A percentile compares a stretch with the other conserved stretches of the same genome.
These are phyloP conservation scores for Cinchona pubescens DNA, from an alignment of 257 asterid genomes.

Conservation along the genomic window DNA sequence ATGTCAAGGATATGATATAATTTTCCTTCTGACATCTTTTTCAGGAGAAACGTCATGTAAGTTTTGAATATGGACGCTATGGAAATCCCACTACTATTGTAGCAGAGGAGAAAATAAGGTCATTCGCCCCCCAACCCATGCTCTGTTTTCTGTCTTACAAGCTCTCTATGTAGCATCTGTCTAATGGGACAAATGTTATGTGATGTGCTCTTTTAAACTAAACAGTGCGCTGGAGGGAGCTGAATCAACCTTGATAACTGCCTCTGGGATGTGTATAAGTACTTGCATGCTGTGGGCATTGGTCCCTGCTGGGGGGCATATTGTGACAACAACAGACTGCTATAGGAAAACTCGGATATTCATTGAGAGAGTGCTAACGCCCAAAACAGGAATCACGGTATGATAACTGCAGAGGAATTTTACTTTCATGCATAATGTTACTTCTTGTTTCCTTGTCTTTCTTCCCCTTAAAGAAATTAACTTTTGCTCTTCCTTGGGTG, in stretches of 20 bases:
- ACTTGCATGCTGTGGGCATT: conserved; percentile 79
- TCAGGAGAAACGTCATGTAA: conserved; percentile 74
- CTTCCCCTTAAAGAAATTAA: not conserved
- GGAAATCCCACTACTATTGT: conserved; percentile 85
- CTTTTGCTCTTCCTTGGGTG: too few relatives aligned
- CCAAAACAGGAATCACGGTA: conserved; percentile 91
- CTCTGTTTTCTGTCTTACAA: not conserved
- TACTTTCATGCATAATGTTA: not conserved
- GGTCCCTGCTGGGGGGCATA: conserved; percentile 91
- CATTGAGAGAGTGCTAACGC: conserved; percentile 67
- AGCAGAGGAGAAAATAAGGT: conserved; percentile 89
- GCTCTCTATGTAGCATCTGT: not conserved
- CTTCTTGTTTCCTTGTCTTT: not conserved
- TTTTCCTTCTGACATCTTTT: not conserved
- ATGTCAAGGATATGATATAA: not conserved
- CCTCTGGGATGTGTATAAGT: conserved; percentile 95
- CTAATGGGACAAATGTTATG: not conserved
- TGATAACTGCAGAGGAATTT: not conserved
- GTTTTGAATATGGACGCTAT: conserved; percentile 91
- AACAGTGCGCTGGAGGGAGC: conserved; percentile 97
- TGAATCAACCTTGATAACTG: conserved; percentile 71
- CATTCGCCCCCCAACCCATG: not conserved
- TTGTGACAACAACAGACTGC: conserved; percentile 91
- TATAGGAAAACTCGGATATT: conserved; percentile 83
- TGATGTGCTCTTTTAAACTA: conserved; percentile 18